These are phyloP conservation scores for Melocanna baccifera DNA, from an alignment of 176 grass and related monocot species.

Conservation along the genomic window DNA sequence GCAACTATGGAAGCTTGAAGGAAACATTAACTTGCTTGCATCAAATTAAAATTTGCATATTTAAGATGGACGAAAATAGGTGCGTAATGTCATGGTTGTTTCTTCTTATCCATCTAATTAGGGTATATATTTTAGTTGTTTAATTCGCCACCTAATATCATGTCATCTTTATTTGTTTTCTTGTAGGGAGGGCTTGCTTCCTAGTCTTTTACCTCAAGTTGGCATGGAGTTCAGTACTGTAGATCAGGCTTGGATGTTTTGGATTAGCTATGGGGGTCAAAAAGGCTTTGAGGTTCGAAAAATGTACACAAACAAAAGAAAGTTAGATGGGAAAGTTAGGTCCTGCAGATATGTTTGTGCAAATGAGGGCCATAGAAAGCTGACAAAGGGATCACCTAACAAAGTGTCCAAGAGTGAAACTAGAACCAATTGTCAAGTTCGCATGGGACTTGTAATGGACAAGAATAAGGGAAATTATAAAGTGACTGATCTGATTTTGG, in stretches of 20 bases:
- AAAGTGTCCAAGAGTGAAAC: conserved; percentile 9
- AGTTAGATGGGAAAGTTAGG: background rate
- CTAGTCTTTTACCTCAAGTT: background rate
- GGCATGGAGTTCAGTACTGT: background rate
- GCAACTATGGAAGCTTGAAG: too few species aligned
- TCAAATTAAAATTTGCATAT: too few species aligned
- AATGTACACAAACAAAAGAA: conserved; percentile 18
- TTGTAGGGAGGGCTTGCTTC: too few species aligned
- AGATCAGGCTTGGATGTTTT: background rate
- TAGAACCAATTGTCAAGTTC: conserved; percentile 5
- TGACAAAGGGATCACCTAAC: conserved; percentile 6
- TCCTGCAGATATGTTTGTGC: conserved; percentile 35
- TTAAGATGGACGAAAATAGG: too few species aligned
- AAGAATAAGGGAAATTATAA: background rate
- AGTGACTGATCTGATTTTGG: background rate
- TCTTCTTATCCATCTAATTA: too few species aligned
- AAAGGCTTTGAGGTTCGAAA: background rate
- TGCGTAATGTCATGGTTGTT: too few species aligned
- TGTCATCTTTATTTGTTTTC: too few species aligned
- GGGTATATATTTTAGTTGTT: too few species aligned
- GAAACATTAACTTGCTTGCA: too few species aligned
- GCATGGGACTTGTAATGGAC: background rate
- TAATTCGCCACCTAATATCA: too few species aligned
- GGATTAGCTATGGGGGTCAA: background rate
- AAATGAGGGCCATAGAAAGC: conserved; percentile 29